phyloP scores from a whole-genome alignment of 2,329 filamentous ascomycete genomes.

The Arthrobotrys entomopaga region DNA sequence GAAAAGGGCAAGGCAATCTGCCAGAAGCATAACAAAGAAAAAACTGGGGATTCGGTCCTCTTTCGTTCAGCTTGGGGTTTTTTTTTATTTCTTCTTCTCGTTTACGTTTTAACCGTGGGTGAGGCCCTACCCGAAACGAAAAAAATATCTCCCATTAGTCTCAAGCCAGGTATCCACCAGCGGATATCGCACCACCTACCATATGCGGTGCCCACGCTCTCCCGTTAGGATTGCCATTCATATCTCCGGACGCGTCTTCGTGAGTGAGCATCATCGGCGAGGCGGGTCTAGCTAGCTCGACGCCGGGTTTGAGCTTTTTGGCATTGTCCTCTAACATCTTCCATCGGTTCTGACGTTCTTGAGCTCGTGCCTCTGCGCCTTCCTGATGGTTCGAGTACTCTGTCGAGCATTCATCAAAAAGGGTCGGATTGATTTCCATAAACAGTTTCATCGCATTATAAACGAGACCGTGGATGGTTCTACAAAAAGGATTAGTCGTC shows the following conservation, averaged over 20 bases:
- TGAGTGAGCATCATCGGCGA: slow-evolving; percentile 54
- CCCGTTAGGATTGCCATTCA: slow-evolving; percentile 50
- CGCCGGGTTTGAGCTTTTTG: slow-evolving; percentile 37
- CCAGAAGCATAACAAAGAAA: not conserved
- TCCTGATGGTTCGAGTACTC: slow-evolving; percentile 98
- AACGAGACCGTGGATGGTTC: slow-evolving; percentile 99
- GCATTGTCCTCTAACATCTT: slow-evolving; percentile 77
- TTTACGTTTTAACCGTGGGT: slow-evolving; percentile 34
- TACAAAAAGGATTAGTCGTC: slow-evolving; percentile 64
- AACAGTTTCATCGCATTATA: slow-evolving; percentile 99
- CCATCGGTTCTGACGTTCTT: slow-evolving; percentile 86
- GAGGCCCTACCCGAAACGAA: slow-evolving; percentile 43
- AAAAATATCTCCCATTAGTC: slow-evolving; percentile 32
- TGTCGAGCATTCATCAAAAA: slow-evolving; percentile 98
- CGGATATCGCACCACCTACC: slow-evolving; percentile 47
- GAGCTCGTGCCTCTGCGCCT: slow-evolving; percentile 84
- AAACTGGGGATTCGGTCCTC: slow-evolving; percentile 16
- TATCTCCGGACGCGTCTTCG: slow-evolving; percentile 37
- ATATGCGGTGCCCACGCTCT: slow-evolving; percentile 53
- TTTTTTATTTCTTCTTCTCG: slow-evolving; percentile 10
- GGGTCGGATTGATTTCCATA: slow-evolving; percentile 98
- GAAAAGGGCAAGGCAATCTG: not conserved
- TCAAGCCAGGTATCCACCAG: slow-evolving; percentile 25
- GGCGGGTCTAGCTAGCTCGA: slow-evolving; percentile 33
- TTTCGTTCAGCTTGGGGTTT: slow-evolving; percentile 1